Evolutionary conservation across 495 filamentous ascomycete species (phyloP), one percentile per base, ranked within the genome.

Genomic region (Lentithecium fluviatile): DNA sequence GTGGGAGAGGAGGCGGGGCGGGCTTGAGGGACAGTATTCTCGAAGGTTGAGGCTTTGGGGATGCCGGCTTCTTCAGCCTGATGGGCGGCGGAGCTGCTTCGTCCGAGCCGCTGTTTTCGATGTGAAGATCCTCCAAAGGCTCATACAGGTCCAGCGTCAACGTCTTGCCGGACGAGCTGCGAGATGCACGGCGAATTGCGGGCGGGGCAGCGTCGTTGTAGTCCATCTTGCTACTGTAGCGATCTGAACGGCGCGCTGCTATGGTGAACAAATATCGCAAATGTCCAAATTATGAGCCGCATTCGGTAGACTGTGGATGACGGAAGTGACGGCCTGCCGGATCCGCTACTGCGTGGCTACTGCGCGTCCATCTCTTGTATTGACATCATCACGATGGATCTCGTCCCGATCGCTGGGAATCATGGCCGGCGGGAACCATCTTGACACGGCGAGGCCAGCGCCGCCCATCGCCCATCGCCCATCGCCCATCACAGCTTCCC

Each of bases 81-180:
- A 58, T 58, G 13, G 55, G 45, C 23, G 55, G 55, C 12, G 43
- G 45, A n/a, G 32, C 55, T 13, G 55, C 55, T 24, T 58, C 55
- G 19, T 58, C 55, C n/a, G 15, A 17, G 29, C 19, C 32, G 38
- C 45, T 38, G 15, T 24, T 34, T 10, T n/a, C 19, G 12, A 24
- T 12, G 23, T 10, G n/a, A 21, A 43, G 19, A 13, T 20, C 40
- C 15, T 54, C 19, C 46, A 51, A 8, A 12, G 32, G 13, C 13
- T 37, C 25, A 17, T 43, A 19, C 25, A 42, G 23, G 6, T 42
- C 13, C 19, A 60, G n/a, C 13, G 58, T 38, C 19, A 60, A 21
- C 13, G 58, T 38, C 26, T 34, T 8, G 20, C 26, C 7, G n/a
- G 55, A n/a, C 13, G 40, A n/a, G n/a, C n/a, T n/a, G n/a, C n/a